A percentile compares a stretch with the other conserved stretches of the same genome.
These are phyloP conservation scores for Termitomyces sp. DNA, from an alignment of 768 basidiomycete genomes.

Conservation along the genomic window DNA sequence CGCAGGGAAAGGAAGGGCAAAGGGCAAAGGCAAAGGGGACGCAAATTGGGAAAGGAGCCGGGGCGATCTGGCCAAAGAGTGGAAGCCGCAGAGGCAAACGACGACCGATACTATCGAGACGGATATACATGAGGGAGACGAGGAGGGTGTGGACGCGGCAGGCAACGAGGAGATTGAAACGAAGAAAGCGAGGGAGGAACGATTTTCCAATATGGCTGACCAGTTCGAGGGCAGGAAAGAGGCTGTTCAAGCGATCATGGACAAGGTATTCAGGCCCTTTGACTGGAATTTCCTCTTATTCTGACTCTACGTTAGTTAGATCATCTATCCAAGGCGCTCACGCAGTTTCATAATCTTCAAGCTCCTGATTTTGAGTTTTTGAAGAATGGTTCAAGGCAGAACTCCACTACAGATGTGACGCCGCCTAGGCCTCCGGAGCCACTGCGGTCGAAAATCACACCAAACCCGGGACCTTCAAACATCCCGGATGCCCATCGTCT, in stretches of 20 bases:
- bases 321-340: conserved; percentile 48
- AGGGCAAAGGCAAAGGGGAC: conserved; percentile 18
- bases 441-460: background rate
- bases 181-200: conserved; percentile 55
- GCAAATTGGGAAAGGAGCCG: conserved; percentile 7
- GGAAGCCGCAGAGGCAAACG: conserved; percentile 10
- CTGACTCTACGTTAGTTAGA: conserved; percentile 41
- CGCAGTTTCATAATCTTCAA: conserved; percentile 47
- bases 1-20: conserved; percentile 29
- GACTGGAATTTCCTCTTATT: background rate
- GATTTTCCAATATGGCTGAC: conserved; percentile 64
- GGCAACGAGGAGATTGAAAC: conserved; percentile 53
- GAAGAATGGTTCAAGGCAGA: conserved; percentile 15
- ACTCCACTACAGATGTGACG: conserved; percentile 12
- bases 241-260: conserved; percentile 70
- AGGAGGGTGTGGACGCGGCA: conserved; percentile 47
- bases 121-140: conserved; percentile 40
- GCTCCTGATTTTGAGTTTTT: conserved; percentile 41
- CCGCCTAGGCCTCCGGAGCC: no score
- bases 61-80: conserved; percentile 2
- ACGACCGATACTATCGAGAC: conserved; percentile 17
- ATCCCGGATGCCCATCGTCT: background rate
- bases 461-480: background rate
- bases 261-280: conserved; percentile 45
- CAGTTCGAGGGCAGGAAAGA: conserved; percentile 70